Evolutionary conservation across 1,139 yeast genomes (phyloP).

Genomic region (Wickerhamomyces sp.): DNA sequence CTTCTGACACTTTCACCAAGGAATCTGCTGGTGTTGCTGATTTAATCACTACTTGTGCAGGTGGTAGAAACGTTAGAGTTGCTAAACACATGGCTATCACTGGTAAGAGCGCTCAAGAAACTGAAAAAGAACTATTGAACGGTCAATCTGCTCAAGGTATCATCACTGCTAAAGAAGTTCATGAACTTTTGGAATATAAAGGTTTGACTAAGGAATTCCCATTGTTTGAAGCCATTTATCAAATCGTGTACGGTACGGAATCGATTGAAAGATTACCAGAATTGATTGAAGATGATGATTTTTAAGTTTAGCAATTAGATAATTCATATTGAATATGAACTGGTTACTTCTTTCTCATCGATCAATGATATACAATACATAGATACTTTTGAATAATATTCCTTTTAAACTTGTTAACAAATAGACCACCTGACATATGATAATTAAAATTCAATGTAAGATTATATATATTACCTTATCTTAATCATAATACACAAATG

Average conservation of each 20-base stretch:
- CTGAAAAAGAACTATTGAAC: slow-evolving; percentile 71
- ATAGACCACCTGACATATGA: too few relatives aligned
- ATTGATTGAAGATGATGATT: slow-evolving; percentile 38
- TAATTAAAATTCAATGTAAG: too few relatives aligned
- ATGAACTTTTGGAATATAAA: slow-evolving; percentile 60
- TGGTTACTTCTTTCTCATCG: too few relatives aligned
- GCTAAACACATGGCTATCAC: slow-evolving; percentile 69
- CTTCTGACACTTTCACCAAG: slow-evolving; percentile 63
- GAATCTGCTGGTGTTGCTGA: slow-evolving; percentile 93
- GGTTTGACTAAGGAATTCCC: slow-evolving; percentile 67
- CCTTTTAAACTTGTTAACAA: too few relatives aligned
- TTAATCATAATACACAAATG: too few relatives aligned
- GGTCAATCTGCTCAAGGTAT: slow-evolving; percentile 92
- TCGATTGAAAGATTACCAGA: slow-evolving; percentile 54
- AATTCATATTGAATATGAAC: too few relatives aligned
- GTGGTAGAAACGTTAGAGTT: slow-evolving; percentile 85
- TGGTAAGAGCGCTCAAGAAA: slow-evolving; percentile 64
- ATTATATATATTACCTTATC: too few relatives aligned
- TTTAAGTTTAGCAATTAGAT: too few relatives aligned
- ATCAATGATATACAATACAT: too few relatives aligned
- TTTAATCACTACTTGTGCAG: slow-evolving; percentile 85
- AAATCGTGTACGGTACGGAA: slow-evolving; percentile 63
- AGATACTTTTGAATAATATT: too few relatives aligned
- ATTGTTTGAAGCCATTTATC: slow-evolving; percentile 75
- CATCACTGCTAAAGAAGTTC: slow-evolving; percentile 76